Evolutionary conservation across 164 flowering plant genomes (phyloP), one percentile per base, ranked within the genome.

Genomic region (Echeveria elegans): DNA sequence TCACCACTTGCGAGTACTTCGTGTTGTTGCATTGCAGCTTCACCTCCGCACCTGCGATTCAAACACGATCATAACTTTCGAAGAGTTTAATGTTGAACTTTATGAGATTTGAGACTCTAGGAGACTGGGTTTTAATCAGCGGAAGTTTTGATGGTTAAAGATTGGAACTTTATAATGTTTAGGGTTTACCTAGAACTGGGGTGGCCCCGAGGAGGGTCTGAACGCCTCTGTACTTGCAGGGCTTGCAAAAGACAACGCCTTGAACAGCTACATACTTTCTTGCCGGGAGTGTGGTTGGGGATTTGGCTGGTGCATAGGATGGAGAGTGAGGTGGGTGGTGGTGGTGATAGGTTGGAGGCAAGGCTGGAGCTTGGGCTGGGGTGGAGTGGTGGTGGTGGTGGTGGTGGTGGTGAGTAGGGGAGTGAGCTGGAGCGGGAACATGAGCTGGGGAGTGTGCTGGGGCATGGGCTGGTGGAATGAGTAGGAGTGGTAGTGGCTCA

Each of bases 201-300:
- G 69, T 18, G 63, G 89, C 90, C 6, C 72, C 81, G 53, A 32
- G 7, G 50, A 86, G 85, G 16, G 84, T 83, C 19, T 79, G 71
- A 34, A 62, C 24, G 0, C 78, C 85, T 1, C 36, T 14, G 62
- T 75, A 83, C 71, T 85, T 82, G 92, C 92, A 87, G 29, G 84
- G 41, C 73, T 83, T 87, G 84, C 86, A 82, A 47, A 69, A 87
- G 59, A 85, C 92, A 66, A 83, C 83, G 5, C 92, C 92, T 72
- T 85, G 83, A 0, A 85, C 84, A 0, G 88, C 84, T 0, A 85
- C 74, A 29, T 73, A 71, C 16, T 62, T 78, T 72, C 84, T 80
- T 24, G 36, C 23, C 18, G 47, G 59, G 26, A n/a, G 59, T 18
- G 36, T 21, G 28, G 28, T 30, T 29, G 68, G 68, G 48, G 67